Percentiles rank a stretch among this genome's conserved stretches.
phyloP scores from a whole-genome alignment of 2,329 filamentous ascomycete genomes.

The Rutstroemia sp. region DNA sequence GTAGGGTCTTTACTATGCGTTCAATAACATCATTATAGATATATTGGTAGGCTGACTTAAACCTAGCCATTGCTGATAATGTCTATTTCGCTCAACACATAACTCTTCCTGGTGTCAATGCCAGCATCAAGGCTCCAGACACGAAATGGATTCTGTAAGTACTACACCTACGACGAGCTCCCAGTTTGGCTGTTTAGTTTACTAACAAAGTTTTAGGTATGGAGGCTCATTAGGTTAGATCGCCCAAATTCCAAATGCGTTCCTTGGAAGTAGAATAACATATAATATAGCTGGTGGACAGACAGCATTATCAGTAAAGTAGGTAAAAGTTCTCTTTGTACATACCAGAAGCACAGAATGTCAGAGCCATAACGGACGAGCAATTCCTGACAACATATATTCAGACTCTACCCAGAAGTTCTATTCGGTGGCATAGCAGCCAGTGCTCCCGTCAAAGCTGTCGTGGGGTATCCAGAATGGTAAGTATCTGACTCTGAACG shows the following conservation, averaged over 20 bases:
- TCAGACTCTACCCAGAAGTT: conserved; percentile 34
- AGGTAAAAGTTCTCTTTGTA: background rate
- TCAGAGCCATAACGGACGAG: background rate
- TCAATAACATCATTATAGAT: too few relatives aligned
- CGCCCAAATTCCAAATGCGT: too few relatives aligned
- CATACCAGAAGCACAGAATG: background rate
- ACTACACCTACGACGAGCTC: background rate
- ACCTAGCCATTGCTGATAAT: conserved; percentile 40
- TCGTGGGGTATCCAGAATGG: conserved; percentile 41
- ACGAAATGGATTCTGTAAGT: conserved; percentile 42
- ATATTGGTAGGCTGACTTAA: too few relatives aligned
- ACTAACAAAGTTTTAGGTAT: background rate
- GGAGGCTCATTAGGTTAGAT: background rate
- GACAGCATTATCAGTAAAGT: conserved; percentile 37
- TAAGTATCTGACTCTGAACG: conserved; percentile 17
- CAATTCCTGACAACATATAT: background rate
- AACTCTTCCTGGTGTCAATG: conserved; percentile 37
- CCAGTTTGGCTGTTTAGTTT: background rate
- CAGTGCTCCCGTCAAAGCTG: conserved; percentile 36
- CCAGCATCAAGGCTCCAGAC: conserved; percentile 34
- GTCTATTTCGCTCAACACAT: conserved; percentile 43
- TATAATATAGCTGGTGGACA: conserved; percentile 36
- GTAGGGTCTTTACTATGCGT: conserved; percentile 8
- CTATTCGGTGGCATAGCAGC: conserved; percentile 43
- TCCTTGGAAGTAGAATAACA: too few relatives aligned